phyloP scores from a whole-genome alignment of 1,139 yeast species.

The Komagataea norvegica region DNA sequence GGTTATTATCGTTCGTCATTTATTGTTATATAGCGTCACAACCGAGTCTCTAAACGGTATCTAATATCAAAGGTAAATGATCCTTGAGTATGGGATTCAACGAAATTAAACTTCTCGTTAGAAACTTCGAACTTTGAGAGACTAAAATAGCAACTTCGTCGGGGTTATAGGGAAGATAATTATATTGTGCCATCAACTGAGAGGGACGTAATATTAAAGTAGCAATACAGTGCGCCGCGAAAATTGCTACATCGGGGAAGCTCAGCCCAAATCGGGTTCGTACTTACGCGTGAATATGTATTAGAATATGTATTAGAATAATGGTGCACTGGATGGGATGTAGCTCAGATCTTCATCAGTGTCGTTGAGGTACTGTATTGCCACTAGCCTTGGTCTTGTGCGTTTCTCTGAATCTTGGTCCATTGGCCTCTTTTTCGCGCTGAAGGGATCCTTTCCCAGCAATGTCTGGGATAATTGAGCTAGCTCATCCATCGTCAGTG shows the following conservation, averaged over 20 bases:
- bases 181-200: not conserved
- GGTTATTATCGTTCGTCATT: slow-evolving; percentile 6
- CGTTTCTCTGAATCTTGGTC: not conserved
- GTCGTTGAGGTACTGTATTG: not conserved
- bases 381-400: slow-evolving; percentile 2
- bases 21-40: no score
- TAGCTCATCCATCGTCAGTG: slow-evolving; percentile 14
- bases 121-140: no score
- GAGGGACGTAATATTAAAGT: not conserved
- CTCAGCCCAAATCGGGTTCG: not conserved
- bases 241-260: slow-evolving; percentile 1
- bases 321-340: slow-evolving; percentile 16
- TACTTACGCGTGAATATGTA: no score
- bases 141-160: no score
- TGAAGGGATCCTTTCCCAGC: not conserved
- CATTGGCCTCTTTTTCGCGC: not conserved
- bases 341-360: slow-evolving; percentile 1
- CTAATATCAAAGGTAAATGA: no score
- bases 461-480: slow-evolving; percentile 17
- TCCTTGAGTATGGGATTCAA: no score
- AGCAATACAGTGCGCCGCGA: slow-evolving; percentile 1
- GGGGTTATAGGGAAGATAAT: no score
- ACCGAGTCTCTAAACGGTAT: no score
- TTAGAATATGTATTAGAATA: slow-evolving; percentile 9
- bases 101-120: no score